These are phyloP conservation scores for Podospora comata DNA, from an alignment of 495 filamentous ascomycete species.

Conservation along the genomic window DNA sequence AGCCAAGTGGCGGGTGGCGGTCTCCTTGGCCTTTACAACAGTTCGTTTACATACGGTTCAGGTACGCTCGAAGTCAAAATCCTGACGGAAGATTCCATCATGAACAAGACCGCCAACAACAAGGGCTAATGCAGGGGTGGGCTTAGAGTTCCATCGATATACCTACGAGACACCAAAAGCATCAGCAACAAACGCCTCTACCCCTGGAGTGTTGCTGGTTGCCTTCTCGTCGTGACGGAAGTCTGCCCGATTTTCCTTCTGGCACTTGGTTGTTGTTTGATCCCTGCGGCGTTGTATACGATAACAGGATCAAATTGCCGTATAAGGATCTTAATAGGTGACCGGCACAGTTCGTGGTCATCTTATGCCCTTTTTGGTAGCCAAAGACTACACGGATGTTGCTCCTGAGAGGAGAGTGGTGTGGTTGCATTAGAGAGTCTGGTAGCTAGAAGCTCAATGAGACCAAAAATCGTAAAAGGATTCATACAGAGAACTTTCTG, in stretches of 20 bases:
- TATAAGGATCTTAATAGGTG: background rate
- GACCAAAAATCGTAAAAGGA: background rate
- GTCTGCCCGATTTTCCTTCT: background rate
- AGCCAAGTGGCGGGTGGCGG: background rate
- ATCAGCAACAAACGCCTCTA: background rate
- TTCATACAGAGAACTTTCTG: background rate
- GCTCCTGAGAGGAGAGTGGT: background rate
- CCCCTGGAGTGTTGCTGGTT: background rate
- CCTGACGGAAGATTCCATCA: background rate
- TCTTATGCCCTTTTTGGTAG: background rate
- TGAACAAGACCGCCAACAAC: background rate
- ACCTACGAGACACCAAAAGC: too few species aligned
- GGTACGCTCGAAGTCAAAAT: background rate
- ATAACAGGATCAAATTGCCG: background rate
- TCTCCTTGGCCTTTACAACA: background rate
- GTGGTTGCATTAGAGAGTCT: background rate
- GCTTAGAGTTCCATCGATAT: too few species aligned
- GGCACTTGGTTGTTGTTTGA: background rate
- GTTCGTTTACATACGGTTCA: background rate
- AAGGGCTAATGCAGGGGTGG: background rate
- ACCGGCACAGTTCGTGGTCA: background rate
- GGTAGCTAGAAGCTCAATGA: too few species aligned
- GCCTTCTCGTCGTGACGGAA: too few species aligned
- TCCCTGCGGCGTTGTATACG: background rate
- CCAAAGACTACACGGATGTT: background rate